Base-by-base conservation (phyloP, 345 rosid species). In the Erucastrum elatum region DNA sequence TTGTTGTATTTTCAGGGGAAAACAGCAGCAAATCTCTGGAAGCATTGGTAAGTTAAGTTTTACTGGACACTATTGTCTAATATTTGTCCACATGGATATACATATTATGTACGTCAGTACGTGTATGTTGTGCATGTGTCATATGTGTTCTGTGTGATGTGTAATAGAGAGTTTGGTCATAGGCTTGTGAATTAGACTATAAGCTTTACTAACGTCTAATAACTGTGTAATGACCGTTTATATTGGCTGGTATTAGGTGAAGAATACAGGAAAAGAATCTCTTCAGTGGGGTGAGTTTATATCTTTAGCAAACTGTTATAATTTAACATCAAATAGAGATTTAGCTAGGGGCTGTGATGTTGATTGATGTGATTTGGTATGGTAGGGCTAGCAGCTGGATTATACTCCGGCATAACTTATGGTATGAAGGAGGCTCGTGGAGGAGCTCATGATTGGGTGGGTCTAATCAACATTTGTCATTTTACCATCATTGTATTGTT, bases 361-460 rank as follows among this genome's bases (percentile, higher is more conserved):
- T 62, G 17, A 34, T 41, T 63, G 41, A 27, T 51, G 37, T 68
- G 71, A 27, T 51, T 35, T 68, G 71, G 39, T 10, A n/a, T 61
- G 26, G 75, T 86, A 93, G 99, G 98, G 44, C 66, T 93, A 72
- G 97, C 96, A 8, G 99, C 98, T 0, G 99, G 99, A 29, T 55
- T 93, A 51, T 89, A 91, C 68, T 91, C 99, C 0, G 96, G 99
- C 66, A 90, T 94, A 15, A 89, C 97, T 11, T 94, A 89, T 76
- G 98, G 99, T 2, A 84, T 93, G 34, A 87, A 77, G 82, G 98
- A 95, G 84, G 92, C 87, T 72, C 94, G 98, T 1, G 83, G 83
- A 61, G 97, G 99, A 68, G 81, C 87, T 81, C 98, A 90, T 64
- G 99, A 93, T 44, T 95, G 99, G 99, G 98, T 93, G 76, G 81